These are phyloP conservation scores for Starmerella apis DNA, from an alignment of 805 yeast genomes.

Conservation along the genomic window DNA sequence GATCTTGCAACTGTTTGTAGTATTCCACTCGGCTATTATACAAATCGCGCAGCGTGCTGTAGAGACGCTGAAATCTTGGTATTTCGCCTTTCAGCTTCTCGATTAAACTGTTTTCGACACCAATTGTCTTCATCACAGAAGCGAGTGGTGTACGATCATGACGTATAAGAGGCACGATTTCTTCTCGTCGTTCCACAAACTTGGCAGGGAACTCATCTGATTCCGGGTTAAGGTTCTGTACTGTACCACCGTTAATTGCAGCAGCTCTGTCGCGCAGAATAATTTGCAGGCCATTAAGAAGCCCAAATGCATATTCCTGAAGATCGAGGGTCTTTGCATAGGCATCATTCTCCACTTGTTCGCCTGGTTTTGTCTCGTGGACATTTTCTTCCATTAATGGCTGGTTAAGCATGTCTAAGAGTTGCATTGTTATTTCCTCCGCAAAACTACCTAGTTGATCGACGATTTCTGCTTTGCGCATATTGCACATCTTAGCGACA, in stretches of 20 bases:
- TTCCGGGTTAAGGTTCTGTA: conserved; percentile 15
- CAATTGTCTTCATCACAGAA: neutral
- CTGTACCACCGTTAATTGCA: conserved; percentile 33
- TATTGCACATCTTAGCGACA: neutral
- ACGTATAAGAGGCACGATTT: conserved; percentile 9
- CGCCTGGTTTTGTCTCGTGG: conserved; percentile 4
- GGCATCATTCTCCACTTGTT: conserved; percentile 51
- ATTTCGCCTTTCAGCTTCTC: conserved; percentile 34
- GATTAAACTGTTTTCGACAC: neutral
- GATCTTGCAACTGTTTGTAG: conserved; percentile 70
- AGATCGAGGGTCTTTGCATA: conserved; percentile 62
- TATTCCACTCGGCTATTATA: conserved; percentile 76
- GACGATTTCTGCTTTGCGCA: conserved; percentile 14
- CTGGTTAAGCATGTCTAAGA: conserved; percentile 13
- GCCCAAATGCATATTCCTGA: conserved; percentile 51
- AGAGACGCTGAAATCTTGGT: conserved; percentile 38
- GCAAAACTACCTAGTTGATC: conserved; percentile 15
- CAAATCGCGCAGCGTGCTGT: conserved; percentile 46
- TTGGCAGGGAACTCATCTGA: conserved; percentile 24
- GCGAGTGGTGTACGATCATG: conserved; percentile 9
- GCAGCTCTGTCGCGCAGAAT: conserved; percentile 36
- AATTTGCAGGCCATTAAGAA: conserved; percentile 31
- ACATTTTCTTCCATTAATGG: conserved; percentile 21
- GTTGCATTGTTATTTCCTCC: conserved; percentile 10
- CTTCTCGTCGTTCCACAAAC: conserved; percentile 24